Evolutionary conservation across 257 asterid genomes (phyloP).

Genomic region (Fraxinus pennsylvanica): DNA sequence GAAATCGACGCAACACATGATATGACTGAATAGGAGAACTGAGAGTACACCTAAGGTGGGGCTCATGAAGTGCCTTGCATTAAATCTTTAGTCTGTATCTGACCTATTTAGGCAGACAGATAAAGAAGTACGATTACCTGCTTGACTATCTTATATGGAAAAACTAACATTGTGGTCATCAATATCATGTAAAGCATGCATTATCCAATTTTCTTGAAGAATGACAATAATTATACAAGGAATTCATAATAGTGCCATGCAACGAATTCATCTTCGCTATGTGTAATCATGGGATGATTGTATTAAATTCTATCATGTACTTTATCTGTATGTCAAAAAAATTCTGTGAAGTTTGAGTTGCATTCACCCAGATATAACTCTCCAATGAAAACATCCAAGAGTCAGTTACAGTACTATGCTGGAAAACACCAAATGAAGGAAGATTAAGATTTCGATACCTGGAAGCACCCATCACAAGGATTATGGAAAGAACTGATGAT

Average conservation of each 20-base stretch:
- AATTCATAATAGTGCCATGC: neutral
- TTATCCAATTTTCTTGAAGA: neutral
- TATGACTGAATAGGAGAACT: neutral
- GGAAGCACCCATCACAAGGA: neutral
- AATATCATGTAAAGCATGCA: neutral
- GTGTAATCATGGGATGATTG: neutral
- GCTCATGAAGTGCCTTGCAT: neutral
- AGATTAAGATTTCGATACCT: neutral
- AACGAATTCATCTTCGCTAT: neutral
- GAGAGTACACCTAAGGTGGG: neutral
- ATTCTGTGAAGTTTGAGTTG: slow-evolving; percentile 2
- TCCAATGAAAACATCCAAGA: slow-evolving; percentile 11
- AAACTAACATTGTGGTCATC: neutral
- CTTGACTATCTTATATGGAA: neutral
- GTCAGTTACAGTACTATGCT: neutral
- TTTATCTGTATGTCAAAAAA: neutral
- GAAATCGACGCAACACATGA: neutral
- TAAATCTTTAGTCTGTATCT: neutral
- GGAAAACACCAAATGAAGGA: neutral
- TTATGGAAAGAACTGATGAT: neutral
- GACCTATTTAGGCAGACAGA: neutral
- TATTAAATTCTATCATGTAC: neutral
- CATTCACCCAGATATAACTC: neutral
- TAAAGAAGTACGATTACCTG: neutral
- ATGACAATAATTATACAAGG: neutral